Base-by-base conservation (phyloP, 1,139 yeast species). In the Wickerhamiella pararugosa region DNA sequence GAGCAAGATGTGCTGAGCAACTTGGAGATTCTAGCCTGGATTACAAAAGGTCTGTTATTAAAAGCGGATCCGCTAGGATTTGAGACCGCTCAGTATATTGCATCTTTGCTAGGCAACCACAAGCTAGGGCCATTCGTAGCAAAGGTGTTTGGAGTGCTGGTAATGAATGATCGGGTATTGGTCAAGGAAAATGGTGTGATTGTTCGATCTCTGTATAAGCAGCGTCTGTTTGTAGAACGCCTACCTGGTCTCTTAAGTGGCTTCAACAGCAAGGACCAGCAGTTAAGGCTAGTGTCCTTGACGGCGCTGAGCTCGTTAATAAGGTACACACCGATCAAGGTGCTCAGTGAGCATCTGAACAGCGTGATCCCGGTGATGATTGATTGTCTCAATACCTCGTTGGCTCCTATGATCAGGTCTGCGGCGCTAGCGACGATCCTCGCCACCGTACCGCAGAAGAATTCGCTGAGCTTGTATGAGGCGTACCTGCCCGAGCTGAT, bases 141-240 rank as follows among this genome's bases (percentile, higher is more conserved):
- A 1, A 70, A 66, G 47, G 66, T 77, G 2, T 70, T 83, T 45
- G 81, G 76, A 34, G 67, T 84, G 2, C 56, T 84, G 15, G 73
- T 81, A 30, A 66, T 75, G 28, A 92, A 83, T 51, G 69, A 80
- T 42, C 70, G 73, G 9, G 63, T 79, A 4, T 72, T 79, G 49
- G 62, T 67, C 40, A 75, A 72, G 52, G 66, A 69, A 35, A 75
- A 69, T 49, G 74, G 75, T 47, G 66, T 79, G 45, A 72, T 76
- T 46, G 72, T 79, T 26, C 70, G 80, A 45, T 58, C 72, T 36
- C 65, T 90, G 29, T 81, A 79, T 65, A 84, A 83, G 56, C 97
- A 90, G 55, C 76, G 77, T 49, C 66, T 81, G 25, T 83, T 83
- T 58, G 73, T 73, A 45, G 62, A 66, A 7, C 63, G 49, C 4